phyloP scores from a whole-genome alignment of 2,329 filamentous ascomycete species.

The Teratosphaeria zuluensis region DNA sequence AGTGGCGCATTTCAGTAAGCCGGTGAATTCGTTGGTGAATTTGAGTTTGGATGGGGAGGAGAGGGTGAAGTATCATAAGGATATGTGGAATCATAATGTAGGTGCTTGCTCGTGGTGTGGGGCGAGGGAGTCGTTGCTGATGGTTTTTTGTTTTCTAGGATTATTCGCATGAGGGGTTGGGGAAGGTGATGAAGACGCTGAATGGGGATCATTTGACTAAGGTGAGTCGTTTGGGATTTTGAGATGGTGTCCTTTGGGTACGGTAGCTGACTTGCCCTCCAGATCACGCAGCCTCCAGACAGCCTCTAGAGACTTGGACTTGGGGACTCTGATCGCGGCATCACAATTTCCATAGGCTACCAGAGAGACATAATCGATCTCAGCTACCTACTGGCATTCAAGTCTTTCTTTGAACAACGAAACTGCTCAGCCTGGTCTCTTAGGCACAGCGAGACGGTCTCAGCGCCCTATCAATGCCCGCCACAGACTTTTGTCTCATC shows the following conservation, averaged over 20 bases:
- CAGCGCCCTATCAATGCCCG: too few species aligned
- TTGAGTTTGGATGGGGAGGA: conserved; percentile 26
- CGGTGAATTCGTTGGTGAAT: conserved; percentile 33
- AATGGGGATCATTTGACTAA: conserved; percentile 40
- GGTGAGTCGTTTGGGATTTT: neutral
- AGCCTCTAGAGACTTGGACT: neutral
- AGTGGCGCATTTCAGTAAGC: conserved; percentile 27
- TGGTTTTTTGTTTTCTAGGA: conserved; percentile 17
- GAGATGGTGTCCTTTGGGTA: neutral
- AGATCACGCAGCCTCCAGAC: neutral
- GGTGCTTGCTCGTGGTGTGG: neutral
- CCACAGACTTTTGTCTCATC: too few species aligned
- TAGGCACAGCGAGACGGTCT: too few species aligned
- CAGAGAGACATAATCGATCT: too few species aligned
- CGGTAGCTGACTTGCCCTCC: neutral
- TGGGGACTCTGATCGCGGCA: too few species aligned
- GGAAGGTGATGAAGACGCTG: conserved; percentile 40
- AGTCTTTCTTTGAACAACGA: too few species aligned
- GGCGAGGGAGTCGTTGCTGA: neutral
- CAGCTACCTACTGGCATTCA: too few species aligned
- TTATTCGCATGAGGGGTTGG: conserved; percentile 37
- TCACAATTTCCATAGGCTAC: too few species aligned
- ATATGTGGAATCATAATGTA: conserved; percentile 40
- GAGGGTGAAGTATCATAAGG: conserved; percentile 40
- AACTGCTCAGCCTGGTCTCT: too few species aligned